Base-by-base conservation (phyloP, 1,139 yeast species). In the Saccharomyces hybrid region DNA sequence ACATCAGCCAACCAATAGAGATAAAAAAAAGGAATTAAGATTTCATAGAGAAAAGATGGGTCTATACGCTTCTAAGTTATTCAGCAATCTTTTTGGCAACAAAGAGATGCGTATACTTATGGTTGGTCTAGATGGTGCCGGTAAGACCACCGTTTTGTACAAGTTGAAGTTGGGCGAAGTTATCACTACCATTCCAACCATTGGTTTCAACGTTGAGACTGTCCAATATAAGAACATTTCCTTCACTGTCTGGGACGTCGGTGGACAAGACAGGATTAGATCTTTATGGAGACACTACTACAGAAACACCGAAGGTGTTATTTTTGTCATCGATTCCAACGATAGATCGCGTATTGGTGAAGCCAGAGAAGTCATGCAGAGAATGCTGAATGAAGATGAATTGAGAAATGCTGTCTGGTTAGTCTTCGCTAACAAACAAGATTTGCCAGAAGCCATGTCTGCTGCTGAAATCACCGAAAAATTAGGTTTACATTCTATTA, bases 221-320 rank as follows among this genome's bases (percentile, higher is more conserved):
- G 95, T 88, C 67, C 96, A 88, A 77, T 88, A 88, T 81, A 88
- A 88, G 80, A 88, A 88, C 84, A 88, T 88, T 73, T 85, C 95
- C 50, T 88, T 88, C 79, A 88, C 96, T 61, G 96, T 88, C 63
- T 88, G 96, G 96, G 96, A 88, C 82, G 96, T 88, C 70, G 96
- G 96, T 85, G 96, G 96, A 83, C 96, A 88, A 79, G 95, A 87
- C 76, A 88, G 88, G 79, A 88, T 88, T 72, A 86, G 96, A 79
- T 95, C 96, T 57, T 79, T 88, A 75, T 88, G 96, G 96, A 86
- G 96, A 83, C 93, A 88, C 76, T 88, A 88, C 77, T 87, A 83
- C 86, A 95, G 88, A 76, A 88, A 88, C 82, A 87, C 96, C 59
- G 95, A 88, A 75, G 96, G 96, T 78, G 87, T 88, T 71, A 88